phyloP scores from a whole-genome alignment of 1,284 basidiomycete genomes.

The Cerioporus squamosus region DNA sequence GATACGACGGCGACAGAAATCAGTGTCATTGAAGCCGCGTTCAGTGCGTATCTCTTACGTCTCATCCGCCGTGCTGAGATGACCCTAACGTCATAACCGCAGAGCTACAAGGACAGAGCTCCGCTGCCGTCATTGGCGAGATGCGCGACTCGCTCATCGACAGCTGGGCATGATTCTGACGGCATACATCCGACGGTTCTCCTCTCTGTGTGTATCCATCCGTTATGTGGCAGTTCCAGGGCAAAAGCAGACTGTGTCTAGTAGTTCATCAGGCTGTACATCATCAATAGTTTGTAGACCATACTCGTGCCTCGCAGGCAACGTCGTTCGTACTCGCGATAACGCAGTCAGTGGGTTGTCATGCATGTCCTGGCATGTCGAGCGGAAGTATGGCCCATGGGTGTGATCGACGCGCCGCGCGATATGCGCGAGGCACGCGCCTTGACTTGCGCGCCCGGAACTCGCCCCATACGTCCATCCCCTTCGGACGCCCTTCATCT shows the following conservation, averaged over 20 bases:
- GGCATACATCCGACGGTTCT: neutral
- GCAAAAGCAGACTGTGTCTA: slow-evolving; percentile 15
- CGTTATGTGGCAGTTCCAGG: slow-evolving; percentile 15
- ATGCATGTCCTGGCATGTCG: no score
- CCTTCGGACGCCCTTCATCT: neutral
- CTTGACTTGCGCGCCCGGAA: slow-evolving; percentile 7
- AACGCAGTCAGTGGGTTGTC: no score
- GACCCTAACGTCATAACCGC: slow-evolving; percentile 20
- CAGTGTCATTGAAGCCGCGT: slow-evolving; percentile 96
- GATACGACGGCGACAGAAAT: slow-evolving; percentile 99
- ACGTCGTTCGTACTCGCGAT: no score
- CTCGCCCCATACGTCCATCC: slow-evolving; percentile 6
- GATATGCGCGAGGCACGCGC: slow-evolving; percentile 19
- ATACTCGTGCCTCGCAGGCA: neutral
- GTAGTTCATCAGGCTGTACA: slow-evolving; percentile 17
- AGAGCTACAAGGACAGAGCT: slow-evolving; percentile 91
- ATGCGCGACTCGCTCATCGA: slow-evolving; percentile 95
- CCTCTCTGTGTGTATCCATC: slow-evolving; percentile 15
- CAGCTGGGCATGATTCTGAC: slow-evolving; percentile 78
- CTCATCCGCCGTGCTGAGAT: slow-evolving; percentile 1
- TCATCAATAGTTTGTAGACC: slow-evolving; percentile 13
- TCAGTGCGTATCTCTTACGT: slow-evolving; percentile 67
- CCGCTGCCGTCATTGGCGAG: slow-evolving; percentile 88
- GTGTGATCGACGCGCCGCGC: slow-evolving; percentile 6
- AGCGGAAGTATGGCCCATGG: no score